Base-by-base conservation (phyloP, 2,329 filamentous ascomycete species). In the Sphaerulina populicola region DNA sequence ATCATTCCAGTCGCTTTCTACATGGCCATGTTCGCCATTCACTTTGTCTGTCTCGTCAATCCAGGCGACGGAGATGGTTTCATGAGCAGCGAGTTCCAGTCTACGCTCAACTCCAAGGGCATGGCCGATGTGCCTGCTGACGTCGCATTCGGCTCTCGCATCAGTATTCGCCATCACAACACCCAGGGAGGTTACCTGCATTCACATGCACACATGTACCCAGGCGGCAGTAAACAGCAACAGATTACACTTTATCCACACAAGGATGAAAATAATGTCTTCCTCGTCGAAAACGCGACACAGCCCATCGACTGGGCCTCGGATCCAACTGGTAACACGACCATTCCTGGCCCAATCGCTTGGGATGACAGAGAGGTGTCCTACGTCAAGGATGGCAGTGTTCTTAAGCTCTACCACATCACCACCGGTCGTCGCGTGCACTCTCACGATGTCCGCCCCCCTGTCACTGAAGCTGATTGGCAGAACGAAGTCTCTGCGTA, bases 71-170 rank as follows among this genome's bases (percentile, higher is more conserved):
- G 93, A 49, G 93, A 98, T 70, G 93, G 93, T 49, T 98, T 98
- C 76, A 98, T 98, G 93, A 96, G 90, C 66, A 95, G 91, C 49
- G 93, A 98, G 67, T 98, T 98, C 76, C 93, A 98, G 73, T 86
- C 93, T 30, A 97, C 93, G 2, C 77, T 98, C 60, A 98, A 97
- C 74, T 90, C 83, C 64, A 98, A 97, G 76, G 83, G 81, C 47
- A 98, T 98, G 93, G 84, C 88, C 67, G 89, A 94, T 69, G 89
- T 94, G 4, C 85, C 93, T 1, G 93, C 87, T 29, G 90, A 98
- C 71, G 85, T 98, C 52, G 83, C 86, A 27, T 85, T 93, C 64
- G 93, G 93, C 53, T 94, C 89, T 68, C 81, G 86, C 57, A 79
- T 98, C 63, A 83, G 77, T 57, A 79, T 98, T 62, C 86, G 93